Evolutionary conservation across 305 asterid species (phyloP), one percentile per base, ranked within the genome.

Genomic region (Ilex paraguariensis): DNA sequence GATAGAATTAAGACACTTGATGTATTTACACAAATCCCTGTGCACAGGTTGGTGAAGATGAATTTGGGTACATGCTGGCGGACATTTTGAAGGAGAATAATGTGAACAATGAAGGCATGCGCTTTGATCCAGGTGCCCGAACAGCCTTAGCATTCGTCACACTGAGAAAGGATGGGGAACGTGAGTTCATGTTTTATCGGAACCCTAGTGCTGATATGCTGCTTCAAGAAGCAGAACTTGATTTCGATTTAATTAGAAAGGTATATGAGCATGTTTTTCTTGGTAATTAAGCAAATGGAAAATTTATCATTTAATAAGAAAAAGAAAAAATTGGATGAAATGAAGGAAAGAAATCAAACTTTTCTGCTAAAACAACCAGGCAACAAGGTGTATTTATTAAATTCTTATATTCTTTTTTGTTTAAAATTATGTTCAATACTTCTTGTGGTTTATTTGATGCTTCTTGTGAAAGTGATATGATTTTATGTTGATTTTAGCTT

Each of bases 131-230:
- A 1, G 95, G 95, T 63, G 99, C 97, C 67, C 92, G 99, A 44
- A 94, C 97, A 57, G 97, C 99, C 73, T 73, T 94, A 71, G 99
- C 97, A 7, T 94, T 94, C 62, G 97, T 94, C 56, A 94, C 97
- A 31, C 87, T 94, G 65, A 83, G 84, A 77, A 86, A 84, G 31
- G 95, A 91, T 62, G 99, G 97, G 67, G 99, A 94, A 60, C 93
- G 97, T 1, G 99, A 94, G 62, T 90, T 94, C 86, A 94, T 94
- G 96, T 94, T 94, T 68, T 94, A 90, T 33, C 95, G 97, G 65
- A 94, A 94, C 67, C 99, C 99, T 36, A 94, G 97, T 74, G 99
- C 99, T 46, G 99, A 94, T 73, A 94, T 94, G 99, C 77, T 94
- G 71, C 88, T 94, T 62, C 66, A 77, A 65, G 95, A 80, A 67